phyloP scores from a whole-genome alignment of 2,329 filamentous ascomycete species.

The Didymosphaeria variabile region DNA sequence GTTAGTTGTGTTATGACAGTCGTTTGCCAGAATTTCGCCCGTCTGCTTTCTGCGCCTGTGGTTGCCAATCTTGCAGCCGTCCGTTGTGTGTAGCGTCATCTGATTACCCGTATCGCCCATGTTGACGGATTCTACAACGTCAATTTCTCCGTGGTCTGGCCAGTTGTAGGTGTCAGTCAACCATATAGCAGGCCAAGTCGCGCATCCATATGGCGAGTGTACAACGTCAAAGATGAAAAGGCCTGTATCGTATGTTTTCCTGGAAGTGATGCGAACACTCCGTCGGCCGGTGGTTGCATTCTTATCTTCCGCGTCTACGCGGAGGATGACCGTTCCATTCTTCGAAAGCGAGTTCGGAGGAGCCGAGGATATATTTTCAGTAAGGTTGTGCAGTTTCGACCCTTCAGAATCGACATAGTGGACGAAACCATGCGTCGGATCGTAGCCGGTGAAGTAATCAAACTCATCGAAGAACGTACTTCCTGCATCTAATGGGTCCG shows the following conservation, averaged over 20 bases:
- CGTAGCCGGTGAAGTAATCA: constrained; percentile 36
- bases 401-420: constrained; percentile 27
- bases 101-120: constrained; percentile 30
- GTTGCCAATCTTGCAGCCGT: constrained; percentile 29
- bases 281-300: constrained; percentile 34
- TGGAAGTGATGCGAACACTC: constrained; percentile 36
- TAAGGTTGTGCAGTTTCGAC: constrained; percentile 27
- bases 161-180: constrained; percentile 38
- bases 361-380: constrained; percentile 15
- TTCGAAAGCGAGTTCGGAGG: constrained; percentile 7
- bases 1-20: constrained; percentile 48
- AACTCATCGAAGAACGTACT: constrained; percentile 37
- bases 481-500: constrained; percentile 21
- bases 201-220: constrained; percentile 35
- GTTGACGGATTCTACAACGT: constrained; percentile 42
- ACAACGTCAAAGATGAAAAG: constrained; percentile 41
- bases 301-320: constrained; percentile 50
- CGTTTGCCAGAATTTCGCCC: constrained; percentile 55
- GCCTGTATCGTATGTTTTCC: constrained; percentile 31
- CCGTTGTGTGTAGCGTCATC: constrained; percentile 39
- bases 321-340: constrained; percentile 38
- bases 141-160: constrained; percentile 41
- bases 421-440: constrained; percentile 36
- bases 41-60: constrained; percentile 44
- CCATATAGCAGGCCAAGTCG: constrained; percentile 42